Conservation (phyloP, 208 protist genomes). For the Leptomonas seymouri region DNA sequence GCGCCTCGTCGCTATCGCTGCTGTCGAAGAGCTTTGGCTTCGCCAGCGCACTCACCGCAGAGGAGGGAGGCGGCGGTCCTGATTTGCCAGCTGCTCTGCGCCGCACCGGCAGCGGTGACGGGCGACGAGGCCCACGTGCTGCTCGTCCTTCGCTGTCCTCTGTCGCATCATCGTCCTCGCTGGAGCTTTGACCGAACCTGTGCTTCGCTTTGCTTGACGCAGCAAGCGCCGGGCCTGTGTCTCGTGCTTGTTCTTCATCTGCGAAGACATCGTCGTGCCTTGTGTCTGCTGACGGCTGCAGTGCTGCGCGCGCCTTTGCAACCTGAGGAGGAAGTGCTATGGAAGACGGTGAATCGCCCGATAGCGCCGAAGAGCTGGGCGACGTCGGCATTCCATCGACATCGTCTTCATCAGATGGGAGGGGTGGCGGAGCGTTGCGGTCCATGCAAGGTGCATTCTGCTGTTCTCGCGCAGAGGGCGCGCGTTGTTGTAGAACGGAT, state of each 20-base stretch:
- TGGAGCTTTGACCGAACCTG: conserved; percentile 25
- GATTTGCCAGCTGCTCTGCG: not conserved
- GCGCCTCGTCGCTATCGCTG: conserved; percentile 20
- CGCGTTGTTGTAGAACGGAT: not conserved
- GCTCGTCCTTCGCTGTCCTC: not conserved
- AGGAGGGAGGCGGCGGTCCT: not conserved
- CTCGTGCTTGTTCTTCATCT: not conserved
- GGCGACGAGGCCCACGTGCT: not conserved
- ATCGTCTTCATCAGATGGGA: conserved; percentile 14
- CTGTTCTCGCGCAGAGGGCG: not conserved
- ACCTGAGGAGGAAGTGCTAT: not conserved
- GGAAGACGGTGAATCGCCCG: not conserved
- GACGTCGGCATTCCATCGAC: not conserved
- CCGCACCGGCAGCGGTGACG: not conserved
- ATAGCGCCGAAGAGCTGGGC: not conserved
- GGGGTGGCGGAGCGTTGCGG: conserved; percentile 20
- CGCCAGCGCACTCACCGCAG: conserved; percentile 3
- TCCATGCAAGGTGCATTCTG: not conserved
- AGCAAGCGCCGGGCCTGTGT: not conserved
- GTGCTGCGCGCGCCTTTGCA: not conserved
- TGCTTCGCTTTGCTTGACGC: not conserved
- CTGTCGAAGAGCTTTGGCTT: conserved; percentile 46
- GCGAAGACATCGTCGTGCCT: not conserved
- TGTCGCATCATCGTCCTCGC: conserved; percentile 1
- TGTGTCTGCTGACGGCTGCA: not conserved